Evolutionary conservation across 345 rosid species (phyloP).

Genomic region (Nasturtium officinale): DNA sequence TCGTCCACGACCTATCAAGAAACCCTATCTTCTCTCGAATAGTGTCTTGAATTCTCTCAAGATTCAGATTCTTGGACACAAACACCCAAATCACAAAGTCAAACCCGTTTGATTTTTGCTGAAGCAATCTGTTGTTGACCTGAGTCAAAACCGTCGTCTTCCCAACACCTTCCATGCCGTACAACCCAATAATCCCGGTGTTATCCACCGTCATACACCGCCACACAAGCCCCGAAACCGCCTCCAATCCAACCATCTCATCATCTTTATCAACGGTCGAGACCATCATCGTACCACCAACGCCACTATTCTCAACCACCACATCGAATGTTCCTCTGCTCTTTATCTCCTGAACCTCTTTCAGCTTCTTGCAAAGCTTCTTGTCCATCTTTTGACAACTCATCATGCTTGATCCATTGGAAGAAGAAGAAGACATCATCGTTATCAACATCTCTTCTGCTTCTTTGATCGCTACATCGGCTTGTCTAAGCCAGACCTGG

Average conservation of each 20-base stretch:
- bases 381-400: constrained; percentile 35
- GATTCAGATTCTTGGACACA: constrained; percentile 42
- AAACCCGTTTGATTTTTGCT: constrained; percentile 32
- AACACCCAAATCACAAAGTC: constrained; percentile 47
- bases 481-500: constrained; percentile 42
- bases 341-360: constrained; percentile 36
- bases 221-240: constrained; percentile 43
- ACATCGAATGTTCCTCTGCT: constrained; percentile 39
- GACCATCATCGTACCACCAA: constrained; percentile 32
- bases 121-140: constrained; percentile 44
- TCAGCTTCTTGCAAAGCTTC: constrained; percentile 33
- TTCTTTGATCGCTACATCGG: constrained; percentile 33
- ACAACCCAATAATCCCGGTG: constrained; percentile 44
- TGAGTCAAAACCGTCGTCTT: constrained; percentile 51
- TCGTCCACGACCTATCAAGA: constrained; percentile 39
- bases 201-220: constrained; percentile 36
- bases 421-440: constrained; percentile 36
- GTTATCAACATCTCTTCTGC: constrained; percentile 39
- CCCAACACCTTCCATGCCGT: constrained; percentile 47
- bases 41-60: constrained; percentile 45
- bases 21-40: constrained; percentile 45
- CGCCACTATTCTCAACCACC: constrained; percentile 40
- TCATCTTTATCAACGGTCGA: constrained; percentile 37
- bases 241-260: constrained; percentile 44
- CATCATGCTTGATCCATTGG: constrained; percentile 26